phyloP scores from a whole-genome alignment of 192 early-diverging fungal species.

The Backusella macrospora region DNA sequence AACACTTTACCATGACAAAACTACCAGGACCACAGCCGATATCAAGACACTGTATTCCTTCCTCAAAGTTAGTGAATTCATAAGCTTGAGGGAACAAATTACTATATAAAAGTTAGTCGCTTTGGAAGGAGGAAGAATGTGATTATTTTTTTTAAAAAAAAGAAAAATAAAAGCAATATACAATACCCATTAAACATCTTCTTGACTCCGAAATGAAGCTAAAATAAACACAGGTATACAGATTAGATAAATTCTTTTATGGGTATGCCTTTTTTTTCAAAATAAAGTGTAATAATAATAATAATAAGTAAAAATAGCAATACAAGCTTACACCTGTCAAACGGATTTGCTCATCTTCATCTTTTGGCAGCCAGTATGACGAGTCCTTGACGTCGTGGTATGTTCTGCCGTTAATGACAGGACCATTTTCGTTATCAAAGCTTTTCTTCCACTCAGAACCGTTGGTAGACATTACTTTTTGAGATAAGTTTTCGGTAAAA shows the following conservation, averaged over 20 bases:
- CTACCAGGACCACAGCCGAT: conserved; percentile 35
- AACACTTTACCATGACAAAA: conserved; percentile 28
- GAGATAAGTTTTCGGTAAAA: background rate
- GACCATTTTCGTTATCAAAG: background rate
- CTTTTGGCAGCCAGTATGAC: conserved; percentile 23
- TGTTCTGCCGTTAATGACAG: background rate
- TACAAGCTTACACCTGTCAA: conserved; percentile 17
- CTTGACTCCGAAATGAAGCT: conserved; percentile 38
- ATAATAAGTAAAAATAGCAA: background rate
- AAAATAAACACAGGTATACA: background rate
- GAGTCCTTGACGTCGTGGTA: conserved; percentile 19
- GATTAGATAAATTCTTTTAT: background rate
- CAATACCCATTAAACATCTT: conserved; percentile 26
- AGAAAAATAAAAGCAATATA: background rate
- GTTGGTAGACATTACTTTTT: background rate
- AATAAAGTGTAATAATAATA: background rate
- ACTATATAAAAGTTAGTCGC: background rate
- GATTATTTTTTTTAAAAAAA: conserved; percentile 7
- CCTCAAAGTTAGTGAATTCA: background rate
- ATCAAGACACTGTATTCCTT: conserved; percentile 28
- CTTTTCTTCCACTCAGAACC: background rate
- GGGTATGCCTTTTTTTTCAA: background rate
- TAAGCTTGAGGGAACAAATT: background rate
- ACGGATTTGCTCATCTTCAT: conserved; percentile 32
- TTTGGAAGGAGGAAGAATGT: too few species aligned